Percentiles rank a stretch among this genome's conserved stretches.
Conservation (phyloP, 768 basidiomycete genomes). For the Crucibulum laeve region DNA sequence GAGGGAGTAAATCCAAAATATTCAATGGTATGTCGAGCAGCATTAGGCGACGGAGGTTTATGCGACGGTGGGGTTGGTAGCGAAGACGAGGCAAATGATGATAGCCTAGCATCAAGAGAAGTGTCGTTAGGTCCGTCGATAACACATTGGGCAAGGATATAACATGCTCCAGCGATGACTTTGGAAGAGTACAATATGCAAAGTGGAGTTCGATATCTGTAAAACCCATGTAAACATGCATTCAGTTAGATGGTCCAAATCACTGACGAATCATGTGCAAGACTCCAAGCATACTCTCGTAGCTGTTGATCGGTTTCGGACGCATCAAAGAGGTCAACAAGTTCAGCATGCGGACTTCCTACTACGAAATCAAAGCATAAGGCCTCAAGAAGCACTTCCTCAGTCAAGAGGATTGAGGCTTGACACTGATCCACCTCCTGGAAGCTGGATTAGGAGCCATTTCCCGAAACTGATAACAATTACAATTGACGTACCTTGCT, state of each 20-base stretch:
- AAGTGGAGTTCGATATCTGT: constrained; percentile 75
- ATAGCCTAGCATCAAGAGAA: constrained; percentile 72
- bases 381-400: constrained; percentile 77
- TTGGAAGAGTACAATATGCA: constrained; percentile 67
- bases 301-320: constrained; percentile 41
- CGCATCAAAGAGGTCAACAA: constrained; percentile 69
- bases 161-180: constrained; percentile 74
- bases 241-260: constrained; percentile 6
- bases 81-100: constrained; percentile 66
- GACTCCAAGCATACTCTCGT: constrained; percentile 80
- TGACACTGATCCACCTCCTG: constrained; percentile 79
- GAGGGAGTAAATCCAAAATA: constrained; percentile 58
- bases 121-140: constrained; percentile 70
- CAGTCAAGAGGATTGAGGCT: constrained; percentile 62
- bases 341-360: constrained; percentile 68
- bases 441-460: constrained; percentile 1
- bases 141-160: constrained; percentile 69
- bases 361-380: constrained; percentile 85
- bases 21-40: constrained; percentile 62
- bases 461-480: neutral
- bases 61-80: constrained; percentile 80
- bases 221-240: constrained; percentile 7
- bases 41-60: constrained; percentile 68
- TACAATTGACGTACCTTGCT: constrained; percentile 47
- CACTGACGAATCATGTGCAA: constrained; percentile 83